Conservation (phyloP, 2,329 filamentous ascomycete species). For the Acrocalymma vagum region DNA sequence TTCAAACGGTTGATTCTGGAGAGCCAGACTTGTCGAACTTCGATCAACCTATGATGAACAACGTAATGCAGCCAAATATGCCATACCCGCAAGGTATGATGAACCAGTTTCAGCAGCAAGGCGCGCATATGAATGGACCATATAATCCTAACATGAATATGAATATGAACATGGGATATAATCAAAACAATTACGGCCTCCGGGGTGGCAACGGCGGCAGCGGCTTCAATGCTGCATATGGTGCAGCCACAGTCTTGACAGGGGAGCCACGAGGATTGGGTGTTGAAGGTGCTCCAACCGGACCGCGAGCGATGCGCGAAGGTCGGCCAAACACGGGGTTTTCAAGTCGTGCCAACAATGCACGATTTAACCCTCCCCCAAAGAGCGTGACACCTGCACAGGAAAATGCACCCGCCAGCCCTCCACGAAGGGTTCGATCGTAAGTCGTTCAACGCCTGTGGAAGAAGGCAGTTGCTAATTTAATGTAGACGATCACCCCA, state of each 20-base stretch:
- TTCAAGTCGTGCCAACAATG: constrained; percentile 62
- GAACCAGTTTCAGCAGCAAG: constrained; percentile 65
- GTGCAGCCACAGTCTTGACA: constrained; percentile 46
- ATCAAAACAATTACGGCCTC: constrained; percentile 49
- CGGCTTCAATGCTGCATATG: constrained; percentile 48
- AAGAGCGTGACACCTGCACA: constrained; percentile 30
- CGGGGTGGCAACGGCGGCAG: constrained; percentile 59
- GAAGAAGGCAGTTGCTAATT: constrained; percentile 10
- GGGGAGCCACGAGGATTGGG: constrained; percentile 62
- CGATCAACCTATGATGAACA: constrained; percentile 37
- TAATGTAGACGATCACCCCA: constrained; percentile 38
- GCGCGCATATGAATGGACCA: constrained; percentile 58
- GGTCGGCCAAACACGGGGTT: constrained; percentile 84
- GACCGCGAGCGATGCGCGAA: constrained; percentile 93
- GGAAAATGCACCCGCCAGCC: constrained; percentile 29
- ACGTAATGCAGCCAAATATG: constrained; percentile 34
- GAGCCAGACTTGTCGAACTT: constrained; percentile 30
- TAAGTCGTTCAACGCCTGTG: constrained; percentile 22
- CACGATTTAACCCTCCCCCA: constrained; percentile 31
- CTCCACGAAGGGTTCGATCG: constrained; percentile 38
- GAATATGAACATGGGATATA: constrained; percentile 46
- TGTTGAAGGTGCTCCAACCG: constrained; percentile 79
- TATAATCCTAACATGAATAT: constrained; percentile 44
- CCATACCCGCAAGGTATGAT: constrained; percentile 38
- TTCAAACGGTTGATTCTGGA: constrained; percentile 44